These are phyloP conservation scores for Colletotrichum salicis DNA, from an alignment of 2,329 filamentous ascomycete genomes.

Conservation along the genomic window DNA sequence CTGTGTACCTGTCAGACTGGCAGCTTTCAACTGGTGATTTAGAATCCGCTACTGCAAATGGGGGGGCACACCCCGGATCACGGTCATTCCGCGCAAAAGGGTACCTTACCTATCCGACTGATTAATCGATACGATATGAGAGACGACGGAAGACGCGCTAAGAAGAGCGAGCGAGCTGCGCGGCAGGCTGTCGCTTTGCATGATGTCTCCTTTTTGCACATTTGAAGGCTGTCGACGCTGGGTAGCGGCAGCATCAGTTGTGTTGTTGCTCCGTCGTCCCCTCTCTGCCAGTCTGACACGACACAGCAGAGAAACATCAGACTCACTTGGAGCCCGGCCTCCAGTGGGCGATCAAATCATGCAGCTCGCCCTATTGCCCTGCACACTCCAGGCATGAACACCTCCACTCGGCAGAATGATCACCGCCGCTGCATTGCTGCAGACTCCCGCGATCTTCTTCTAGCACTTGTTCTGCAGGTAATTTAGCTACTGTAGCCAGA, in stretches of 20 bases:
- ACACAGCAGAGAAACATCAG: background rate
- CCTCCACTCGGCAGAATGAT: slow-evolving; percentile 4
- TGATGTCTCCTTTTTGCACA: background rate
- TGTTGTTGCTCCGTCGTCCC: background rate
- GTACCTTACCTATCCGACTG: slow-evolving; percentile 31
- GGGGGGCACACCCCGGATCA: background rate
- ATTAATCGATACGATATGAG: background rate
- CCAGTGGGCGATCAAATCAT: slow-evolving; percentile 19
- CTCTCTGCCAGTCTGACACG: background rate
- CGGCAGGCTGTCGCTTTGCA: background rate
- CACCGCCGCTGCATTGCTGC: background rate
- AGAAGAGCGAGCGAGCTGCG: background rate
- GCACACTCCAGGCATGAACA: slow-evolving; percentile 23
- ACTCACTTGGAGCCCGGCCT: background rate
- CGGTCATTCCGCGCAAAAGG: background rate
- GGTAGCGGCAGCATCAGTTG: background rate
- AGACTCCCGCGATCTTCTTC: slow-evolving; percentile 2
- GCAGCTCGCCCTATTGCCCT: slow-evolving; percentile 28
- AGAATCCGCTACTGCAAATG: slow-evolving; percentile 12
- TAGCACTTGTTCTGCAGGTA: slow-evolving; percentile 16
- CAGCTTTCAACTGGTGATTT: background rate
- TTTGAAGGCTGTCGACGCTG: background rate
- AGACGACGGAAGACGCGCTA: slow-evolving; percentile 1
- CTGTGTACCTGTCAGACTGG: slow-evolving; percentile 9
- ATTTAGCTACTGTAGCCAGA: slow-evolving; percentile 17